Evolutionary conservation across 768 basidiomycete genomes (phyloP), one percentile per base, ranked within the genome.

Genomic region (Piloderma croceum): DNA sequence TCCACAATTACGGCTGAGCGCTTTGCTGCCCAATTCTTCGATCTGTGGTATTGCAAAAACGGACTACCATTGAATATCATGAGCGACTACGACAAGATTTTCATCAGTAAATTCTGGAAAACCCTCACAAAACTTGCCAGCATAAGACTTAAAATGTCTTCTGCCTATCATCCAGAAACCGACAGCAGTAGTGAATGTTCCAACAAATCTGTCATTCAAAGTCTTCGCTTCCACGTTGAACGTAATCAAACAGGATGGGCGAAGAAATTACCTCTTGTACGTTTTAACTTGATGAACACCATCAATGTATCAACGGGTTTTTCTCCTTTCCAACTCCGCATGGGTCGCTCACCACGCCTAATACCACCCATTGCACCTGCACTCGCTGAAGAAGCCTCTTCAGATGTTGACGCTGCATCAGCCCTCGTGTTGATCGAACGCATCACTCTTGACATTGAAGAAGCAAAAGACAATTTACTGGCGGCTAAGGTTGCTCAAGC

Each of bases 121-220:
- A 31, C 31, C 3, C 38, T 59, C 7, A 34, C 40, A 9, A 25
- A 18, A 6, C 34, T 53, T 4, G 43, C 58, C 3, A 59, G 65
- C 0, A 44, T 62, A 1, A 48, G 56, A 3, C 41, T 65, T 1
- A 55, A 50, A n/a, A 46, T 61, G 52, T 68, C 65, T 0, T 60
- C 62, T 0, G 39, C 64, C 0, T 68, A 54, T 31, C 68, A 70
- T 27, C 67, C 63, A 0, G 54, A 69, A 39, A 63, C 59, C 0
- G 60, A 69, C 46, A 62, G 69, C 0, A 24, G 46, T 0, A 62
- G 56, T 13, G 58, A 70, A 47, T 39, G 47, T 0, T 57, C 31
- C 68, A 70, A 24, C 47, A 7, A 45, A 66, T 27, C 43, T 53
- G 0, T 22, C 49, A 0, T 32, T 44, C 2, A 51, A 29, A 31